phyloP scores from a whole-genome alignment of 495 filamentous ascomycete species.

The Neurospora hispaniola region DNA sequence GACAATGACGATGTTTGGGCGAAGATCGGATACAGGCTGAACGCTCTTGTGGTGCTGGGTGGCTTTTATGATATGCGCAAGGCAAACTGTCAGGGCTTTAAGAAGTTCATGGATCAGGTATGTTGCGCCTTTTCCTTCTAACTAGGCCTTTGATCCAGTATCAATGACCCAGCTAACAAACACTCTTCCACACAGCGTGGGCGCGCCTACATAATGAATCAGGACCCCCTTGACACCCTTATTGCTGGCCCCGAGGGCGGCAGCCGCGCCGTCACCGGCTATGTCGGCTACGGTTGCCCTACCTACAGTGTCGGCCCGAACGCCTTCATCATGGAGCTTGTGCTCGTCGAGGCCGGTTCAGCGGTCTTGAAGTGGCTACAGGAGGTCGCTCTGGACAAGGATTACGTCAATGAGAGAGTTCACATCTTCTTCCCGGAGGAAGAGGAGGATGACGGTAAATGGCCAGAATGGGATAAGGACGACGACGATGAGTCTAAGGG shows the following conservation, averaged over 20 bases:
- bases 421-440: conserved; percentile 3
- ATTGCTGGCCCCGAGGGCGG: conserved; percentile 37
- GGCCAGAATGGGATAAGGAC: not conserved
- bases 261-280: conserved; percentile 11
- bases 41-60: conserved; percentile 30
- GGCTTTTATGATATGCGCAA: conserved; percentile 23
- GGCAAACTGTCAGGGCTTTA: conserved; percentile 29
- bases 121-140: conserved; percentile 5
- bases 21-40: conserved; percentile 25
- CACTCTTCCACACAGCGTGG: conserved; percentile 31
- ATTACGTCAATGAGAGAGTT: not conserved
- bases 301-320: conserved; percentile 33
- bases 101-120: conserved; percentile 37
- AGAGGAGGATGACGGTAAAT: conserved; percentile 1
- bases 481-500: not conserved
- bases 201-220: conserved; percentile 49
- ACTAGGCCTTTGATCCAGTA: not conserved
- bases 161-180: not conserved
- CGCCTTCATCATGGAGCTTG: conserved; percentile 22
- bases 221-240: conserved; percentile 34
- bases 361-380: conserved; percentile 35
- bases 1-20: conserved; percentile 40
- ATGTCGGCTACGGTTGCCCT: conserved; percentile 33
- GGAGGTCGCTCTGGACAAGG: conserved; percentile 25
- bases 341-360: conserved; percentile 25